Evolutionary conservation across 345 rosid species (phyloP), one percentile per base, ranked within the genome.

Genomic region (Excoecaria agallocha): DNA sequence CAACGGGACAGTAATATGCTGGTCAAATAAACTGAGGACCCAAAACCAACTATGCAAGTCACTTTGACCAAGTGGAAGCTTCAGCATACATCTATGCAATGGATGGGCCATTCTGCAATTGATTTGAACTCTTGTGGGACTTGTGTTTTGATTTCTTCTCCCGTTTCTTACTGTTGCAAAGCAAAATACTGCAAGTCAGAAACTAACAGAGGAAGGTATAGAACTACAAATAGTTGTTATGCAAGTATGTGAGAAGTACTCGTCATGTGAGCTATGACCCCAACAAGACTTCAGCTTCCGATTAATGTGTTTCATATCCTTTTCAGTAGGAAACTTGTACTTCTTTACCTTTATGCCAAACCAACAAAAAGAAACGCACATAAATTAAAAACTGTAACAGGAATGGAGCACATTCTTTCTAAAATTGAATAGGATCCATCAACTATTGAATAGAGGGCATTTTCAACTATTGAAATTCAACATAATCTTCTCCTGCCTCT

Each of bases 301-400:
- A 71, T 91, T 91, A 54, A 93, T 93, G 86, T 95, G 93, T 85
- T 90, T 95, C 99, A 95, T 90, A 82, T 95, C 99, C 83, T 91
- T 91, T 49, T 95, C 98, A 37, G 93, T 85, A 69, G 99, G 99
- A 81, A 83, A 87, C 74, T 88, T 90, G 72, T 87, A 90, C 64
- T 77, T 84, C 73, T 69, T 83, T 37, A 87, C 91, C 98, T 95
- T 83, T 50, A 56, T 12, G 71, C 19, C 51, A 5, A 24, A 54
- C 58, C 69, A 78, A 45, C 22, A 70, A 70, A 54, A 55, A 45
- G 24, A 17, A 77, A 70, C 13, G 5, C 7, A 30, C n/a, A 48
- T 25, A 70, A 50, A 69, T 80, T 57, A 66, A 24, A 39, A 43
- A 48, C 41, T 65, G 62, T 3, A 37, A 49, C 48, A 35, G 17